Evolutionary conservation across 768 basidiomycete species (phyloP), one percentile per base, ranked within the genome.

Genomic region (Pisolithus albus): DNA sequence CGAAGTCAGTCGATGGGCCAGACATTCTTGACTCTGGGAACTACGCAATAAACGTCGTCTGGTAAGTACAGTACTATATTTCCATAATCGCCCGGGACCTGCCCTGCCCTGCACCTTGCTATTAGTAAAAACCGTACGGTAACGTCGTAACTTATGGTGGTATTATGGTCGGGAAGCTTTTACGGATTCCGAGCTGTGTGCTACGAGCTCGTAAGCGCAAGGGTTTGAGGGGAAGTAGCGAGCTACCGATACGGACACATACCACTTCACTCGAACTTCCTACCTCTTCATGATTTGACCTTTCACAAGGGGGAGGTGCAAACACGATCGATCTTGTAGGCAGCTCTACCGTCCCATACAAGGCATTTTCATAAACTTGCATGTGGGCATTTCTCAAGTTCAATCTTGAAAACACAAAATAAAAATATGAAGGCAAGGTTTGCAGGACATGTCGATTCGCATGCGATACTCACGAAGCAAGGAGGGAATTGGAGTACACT

Each of bases 401-500:
- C 44, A 65, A 56, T 10, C 64, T 61, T 11, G 30, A 26, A 32
- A 32, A 32, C 9, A 32, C 3, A 32, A 11, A 10, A 34, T 15
- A 15, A 15, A 2, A 13, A 34, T 13, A 11, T 34, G 34, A 34
- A 34, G 34, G 11, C 34, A 11, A 15, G 11, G 11, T 5, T 15
- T 15, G 34, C 34, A 5, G 4, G 11, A 23, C 13, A 6, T 10
- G 8, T 13, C 13, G 19, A 18, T 5, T 15, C 23, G 34, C 13
- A 34, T 15, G 24, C 24, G 1, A 37, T 18, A 54, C 58, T 43
- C 24, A 66, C 64, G 60, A 65, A 46, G 64, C 53, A 28, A 65
- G 56, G 40, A 65, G 57, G 28, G 64, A 66, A 49, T 65, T 65
- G 42, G 64, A 61, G 11, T 65, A 65, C 4, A 65, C 64, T 65